Base-by-base conservation (phyloP, 2,329 filamentous ascomycete species). In the Exophiala xenobiotica region DNA sequence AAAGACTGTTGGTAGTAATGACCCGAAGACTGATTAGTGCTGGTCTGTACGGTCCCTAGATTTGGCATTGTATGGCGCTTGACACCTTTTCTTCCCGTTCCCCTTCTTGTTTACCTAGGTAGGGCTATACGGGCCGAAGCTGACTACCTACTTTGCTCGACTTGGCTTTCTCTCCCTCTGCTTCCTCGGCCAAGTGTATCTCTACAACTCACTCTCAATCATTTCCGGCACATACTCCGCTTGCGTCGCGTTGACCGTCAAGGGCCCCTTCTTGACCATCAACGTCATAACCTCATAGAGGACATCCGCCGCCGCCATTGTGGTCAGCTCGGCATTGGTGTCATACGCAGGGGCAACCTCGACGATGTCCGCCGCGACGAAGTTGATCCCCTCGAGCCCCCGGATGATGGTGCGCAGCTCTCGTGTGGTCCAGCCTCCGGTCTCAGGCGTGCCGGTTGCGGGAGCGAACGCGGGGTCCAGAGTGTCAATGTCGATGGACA, bases 401-500 rank as follows among this genome's bases (percentile, higher is more conserved):
- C 82, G 78, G 18, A 84, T 65, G 51, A 83, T 79, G 0, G 78
- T 78, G 33, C 81, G 65, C 19, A 84, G 65, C 59, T 84, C 81
- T 29, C 81, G 72, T 0, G 79, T 82, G 0, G 74, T 77, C 81
- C 81, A 84, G 2, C 81, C 81, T 39, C 81, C 81, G 1, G 79
- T 78, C 62, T 84, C 81, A 7, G 80, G 74, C 1, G 81, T 83
- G 2, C 81, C 81, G 0, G 81, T 83, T 19, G 67, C 72, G 6
- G 71, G 72, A 3, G 72, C 70, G 49, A 70, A 92, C 4, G 88
- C 88, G 6, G 90, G 90, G 66, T 95, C 90, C 3, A 95, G 75
- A 0, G 88, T 90, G 65, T 95, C 90, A 62, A 95, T 95, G 65
- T 96, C 90, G 40, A 95, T 85, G 5, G 82, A 88, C 24, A 95